Base-by-base conservation (phyloP, 2,329 filamentous ascomycete species). In the Botrytis porri region DNA sequence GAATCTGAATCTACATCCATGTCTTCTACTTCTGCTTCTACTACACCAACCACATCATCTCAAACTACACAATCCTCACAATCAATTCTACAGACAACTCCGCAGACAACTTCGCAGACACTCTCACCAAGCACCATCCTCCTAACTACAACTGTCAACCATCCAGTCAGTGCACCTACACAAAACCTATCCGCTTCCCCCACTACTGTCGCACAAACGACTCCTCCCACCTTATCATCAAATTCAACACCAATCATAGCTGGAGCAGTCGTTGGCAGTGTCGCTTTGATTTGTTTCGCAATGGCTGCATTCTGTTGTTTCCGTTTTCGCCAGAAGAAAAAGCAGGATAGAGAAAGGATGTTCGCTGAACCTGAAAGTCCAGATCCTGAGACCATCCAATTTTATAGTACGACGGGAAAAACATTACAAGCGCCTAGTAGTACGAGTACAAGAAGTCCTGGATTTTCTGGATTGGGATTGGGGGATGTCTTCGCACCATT, bases 241-340 rank as follows among this genome's bases (percentile, higher is more conserved):
- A 69, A 69, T 9, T 43, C 32, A 22, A n/a, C 48, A 59, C 35
- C 70, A 18, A 60, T 69, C 25, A 72, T 72, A 39, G 70, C 41
- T 1, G 70, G 63, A 18, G 29, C 48, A 2, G 35, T 41, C 20
- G 54, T 35, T 1, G 70, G 70, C 0, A n/a, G 51, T 48, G 32
- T 72, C 10, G 54, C 29, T 16, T 9, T 72, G 9, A 69, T 72
- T 22, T 69, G 57, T 45, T 35, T 72, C 32, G 63, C 54, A 20
- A 61, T 72, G 32, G 45, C 65, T 7, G 62, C 32, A 69, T 72
- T 72, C 10, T 72, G 63, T 14, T 69, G 63, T 54, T 61, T 72
- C 41, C 39, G 63, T 4, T 57, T 66, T 14, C 45, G 63, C 25
- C 70, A 72, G 35, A 72, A 69, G 70, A 72, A 67, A 22, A 72